These are phyloP conservation scores for Gleditsia sinensis DNA, from an alignment of 306 rosid genomes.

Conservation along the genomic window DNA sequence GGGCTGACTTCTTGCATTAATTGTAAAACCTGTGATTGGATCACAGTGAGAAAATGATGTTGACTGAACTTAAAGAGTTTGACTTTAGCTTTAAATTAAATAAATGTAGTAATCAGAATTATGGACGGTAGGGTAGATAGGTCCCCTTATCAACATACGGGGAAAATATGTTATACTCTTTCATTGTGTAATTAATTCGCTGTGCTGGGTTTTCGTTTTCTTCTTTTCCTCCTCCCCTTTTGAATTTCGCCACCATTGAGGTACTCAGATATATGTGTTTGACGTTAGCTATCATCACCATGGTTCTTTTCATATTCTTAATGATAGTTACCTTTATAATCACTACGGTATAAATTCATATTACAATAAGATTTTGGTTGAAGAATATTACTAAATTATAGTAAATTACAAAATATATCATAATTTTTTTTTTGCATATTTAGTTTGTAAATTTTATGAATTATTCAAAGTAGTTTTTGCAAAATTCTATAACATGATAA, in stretches of 20 bases:
- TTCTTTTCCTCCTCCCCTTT: constrained; percentile 10
- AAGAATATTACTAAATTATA: no score
- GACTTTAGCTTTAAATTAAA: constrained; percentile 28
- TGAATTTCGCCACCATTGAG: neutral
- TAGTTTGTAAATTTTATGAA: no score
- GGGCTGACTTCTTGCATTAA: constrained; percentile 34
- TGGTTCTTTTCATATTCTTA: no score
- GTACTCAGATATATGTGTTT: neutral
- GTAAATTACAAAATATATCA: no score
- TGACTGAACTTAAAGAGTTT: constrained; percentile 22
- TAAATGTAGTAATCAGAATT: neutral
- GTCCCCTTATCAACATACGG: constrained; percentile 38
- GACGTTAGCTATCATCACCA: neutral
- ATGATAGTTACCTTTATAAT: no score
- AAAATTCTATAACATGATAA: no score
- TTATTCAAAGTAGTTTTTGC: no score
- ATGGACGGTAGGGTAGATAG: constrained; percentile 55
- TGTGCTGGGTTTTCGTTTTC: neutral
- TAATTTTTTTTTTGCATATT: no score
- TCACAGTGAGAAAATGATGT: constrained; percentile 3
- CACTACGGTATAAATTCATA: no score
- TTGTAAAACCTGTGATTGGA: constrained; percentile 13
- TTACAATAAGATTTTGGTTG: no score
- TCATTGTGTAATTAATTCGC: neutral
- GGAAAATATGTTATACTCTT: constrained; percentile 12